phyloP scores from a whole-genome alignment of 768 basidiomycete genomes.

The Panellus pusillus region DNA sequence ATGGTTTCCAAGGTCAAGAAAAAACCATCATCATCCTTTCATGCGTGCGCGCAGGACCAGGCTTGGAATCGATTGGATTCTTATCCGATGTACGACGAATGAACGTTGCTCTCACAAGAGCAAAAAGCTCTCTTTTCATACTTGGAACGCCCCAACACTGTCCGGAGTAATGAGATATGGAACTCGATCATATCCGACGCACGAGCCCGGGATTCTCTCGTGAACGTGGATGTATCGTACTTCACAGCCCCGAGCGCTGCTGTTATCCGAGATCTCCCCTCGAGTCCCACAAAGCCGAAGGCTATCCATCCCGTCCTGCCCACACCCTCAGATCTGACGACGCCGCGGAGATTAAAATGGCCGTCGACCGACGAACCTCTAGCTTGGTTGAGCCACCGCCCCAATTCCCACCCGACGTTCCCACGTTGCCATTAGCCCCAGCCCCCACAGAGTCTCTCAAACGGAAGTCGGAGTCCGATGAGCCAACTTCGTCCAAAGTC shows the following conservation, averaged over 20 bases:
- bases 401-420: neutral
- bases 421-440: neutral
- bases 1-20: slow-evolving; percentile 99
- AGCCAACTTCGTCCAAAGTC: slow-evolving; percentile 1
- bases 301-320: slow-evolving; percentile 13
- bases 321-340: slow-evolving; percentile 35
- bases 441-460: slow-evolving; percentile 30
- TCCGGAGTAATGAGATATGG: slow-evolving; percentile 86
- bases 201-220: slow-evolving; percentile 56
- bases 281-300: slow-evolving; percentile 25
- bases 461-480: slow-evolving; percentile 11
- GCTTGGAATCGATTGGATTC: slow-evolving; percentile 84
- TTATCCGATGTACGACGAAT: slow-evolving; percentile 87
- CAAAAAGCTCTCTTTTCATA: slow-evolving; percentile 91
- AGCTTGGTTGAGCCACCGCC: slow-evolving; percentile 14
- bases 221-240: slow-evolving; percentile 55
- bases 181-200: slow-evolving; percentile 76
- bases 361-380: slow-evolving; percentile 12
- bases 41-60: slow-evolving; percentile 90
- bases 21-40: slow-evolving; percentile 98
- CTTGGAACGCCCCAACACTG: slow-evolving; percentile 85
- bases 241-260: slow-evolving; percentile 34
- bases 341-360: slow-evolving; percentile 36
- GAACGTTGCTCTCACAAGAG: slow-evolving; percentile 99
- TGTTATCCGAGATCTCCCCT: slow-evolving; percentile 4